A percentile compares a stretch with the other conserved stretches of the same genome.
These are phyloP conservation scores for Trifolium subterraneum DNA, from an alignment of 306 rosid species.

Conservation along the genomic window DNA sequence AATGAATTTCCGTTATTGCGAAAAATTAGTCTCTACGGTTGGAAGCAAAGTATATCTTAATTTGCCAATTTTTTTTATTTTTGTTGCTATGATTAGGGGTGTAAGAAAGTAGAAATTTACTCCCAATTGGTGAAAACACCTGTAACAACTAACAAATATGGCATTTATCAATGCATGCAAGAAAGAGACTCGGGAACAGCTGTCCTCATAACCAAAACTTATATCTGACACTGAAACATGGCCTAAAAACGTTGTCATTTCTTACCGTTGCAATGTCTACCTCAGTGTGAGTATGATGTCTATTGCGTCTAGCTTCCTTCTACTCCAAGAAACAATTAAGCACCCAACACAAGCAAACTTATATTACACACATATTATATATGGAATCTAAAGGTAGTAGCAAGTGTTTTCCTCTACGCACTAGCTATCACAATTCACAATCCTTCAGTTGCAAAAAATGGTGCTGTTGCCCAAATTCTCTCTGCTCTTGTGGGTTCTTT, in stretches of 20 bases:
- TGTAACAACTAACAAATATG: conserved; percentile 11
- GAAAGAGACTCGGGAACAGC: conserved; percentile 37
- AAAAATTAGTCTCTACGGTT: too few relatives aligned
- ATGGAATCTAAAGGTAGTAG: conserved; percentile 21
- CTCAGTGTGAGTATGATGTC: conserved; percentile 44
- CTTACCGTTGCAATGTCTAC: conserved; percentile 45
- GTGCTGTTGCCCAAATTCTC: conserved; percentile 52
- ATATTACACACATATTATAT: conserved; percentile 25
- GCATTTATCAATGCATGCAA: conserved; percentile 7
- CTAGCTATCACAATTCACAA: conserved; percentile 6
- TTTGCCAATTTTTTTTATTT: too few relatives aligned
- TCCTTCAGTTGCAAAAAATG: conserved; percentile 26
- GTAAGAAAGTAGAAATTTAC: background rate
- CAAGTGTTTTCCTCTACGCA: background rate
- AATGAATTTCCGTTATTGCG: too few relatives aligned
- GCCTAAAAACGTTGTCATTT: conserved; percentile 27
- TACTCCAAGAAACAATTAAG: conserved; percentile 44
- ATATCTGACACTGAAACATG: conserved; percentile 35
- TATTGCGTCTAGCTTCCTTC: conserved; percentile 44
- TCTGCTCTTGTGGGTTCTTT: conserved; percentile 46
- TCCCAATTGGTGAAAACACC: background rate
- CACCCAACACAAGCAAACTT: conserved; percentile 29
- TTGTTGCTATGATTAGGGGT: background rate
- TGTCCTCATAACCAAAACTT: conserved; percentile 4
- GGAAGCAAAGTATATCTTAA: too few relatives aligned